These are phyloP conservation scores for Diacronema lutheri DNA, from an alignment of 78 protist species.

Conservation along the genomic window DNA sequence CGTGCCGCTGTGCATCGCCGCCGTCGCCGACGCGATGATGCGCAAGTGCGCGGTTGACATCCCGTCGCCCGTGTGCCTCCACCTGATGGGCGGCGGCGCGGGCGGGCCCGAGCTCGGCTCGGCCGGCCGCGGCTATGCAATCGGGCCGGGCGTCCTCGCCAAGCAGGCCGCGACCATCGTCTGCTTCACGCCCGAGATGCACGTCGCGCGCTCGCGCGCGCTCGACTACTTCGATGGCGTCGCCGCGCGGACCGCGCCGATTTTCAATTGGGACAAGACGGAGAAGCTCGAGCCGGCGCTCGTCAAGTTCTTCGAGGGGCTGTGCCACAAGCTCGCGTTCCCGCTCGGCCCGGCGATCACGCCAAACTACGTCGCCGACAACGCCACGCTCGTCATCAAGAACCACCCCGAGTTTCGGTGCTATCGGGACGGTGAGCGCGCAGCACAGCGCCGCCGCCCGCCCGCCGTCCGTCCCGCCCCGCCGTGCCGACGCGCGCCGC, in stretches of 20 bases:
- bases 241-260: neutral
- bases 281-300: neutral
- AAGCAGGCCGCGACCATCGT: neutral
- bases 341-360: neutral
- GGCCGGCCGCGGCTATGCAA: neutral
- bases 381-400: neutral
- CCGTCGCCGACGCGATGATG: constrained; percentile 41
- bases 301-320: neutral
- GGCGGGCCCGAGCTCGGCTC: neutral
- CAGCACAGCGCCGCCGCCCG: no score
- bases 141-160: neutral
- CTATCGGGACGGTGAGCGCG: no score
- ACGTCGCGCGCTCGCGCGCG: constrained; percentile 28
- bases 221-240: constrained; percentile 40
- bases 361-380: neutral
- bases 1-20: constrained; percentile 16
- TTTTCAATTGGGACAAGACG: neutral
- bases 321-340: neutral
- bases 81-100: constrained; percentile 13
- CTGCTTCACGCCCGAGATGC: constrained; percentile 20
- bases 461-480: no score
- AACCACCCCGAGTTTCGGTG: constrained; percentile 25
- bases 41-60: constrained; percentile 24
- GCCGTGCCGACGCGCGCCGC: no score
- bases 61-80: constrained; percentile 16